phyloP scores from a whole-genome alignment of 305 asterid genomes.

The Lippia alba region DNA sequence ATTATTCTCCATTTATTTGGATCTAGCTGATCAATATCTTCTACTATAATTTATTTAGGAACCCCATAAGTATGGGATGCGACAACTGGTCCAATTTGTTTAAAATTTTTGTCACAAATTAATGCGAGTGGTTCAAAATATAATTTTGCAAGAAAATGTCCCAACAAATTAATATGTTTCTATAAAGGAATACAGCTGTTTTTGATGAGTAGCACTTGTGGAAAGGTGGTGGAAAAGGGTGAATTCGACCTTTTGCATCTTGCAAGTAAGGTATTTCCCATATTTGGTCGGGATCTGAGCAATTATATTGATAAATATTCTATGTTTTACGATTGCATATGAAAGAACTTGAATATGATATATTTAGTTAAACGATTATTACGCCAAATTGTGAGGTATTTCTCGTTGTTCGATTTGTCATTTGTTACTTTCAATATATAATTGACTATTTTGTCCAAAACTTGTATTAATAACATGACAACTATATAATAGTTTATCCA shows the following conservation, averaged over 20 bases:
- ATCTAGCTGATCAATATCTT: neutral
- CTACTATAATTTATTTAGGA: neutral
- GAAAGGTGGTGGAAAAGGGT: slow-evolving; percentile 20
- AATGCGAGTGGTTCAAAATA: neutral
- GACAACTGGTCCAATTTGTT: neutral
- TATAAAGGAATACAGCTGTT: slow-evolving; percentile 34
- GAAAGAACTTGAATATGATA: too few relatives aligned
- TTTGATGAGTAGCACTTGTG: slow-evolving; percentile 3
- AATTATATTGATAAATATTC: too few relatives aligned
- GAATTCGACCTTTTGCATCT: slow-evolving; percentile 22
- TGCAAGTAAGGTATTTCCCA: slow-evolving; percentile 39
- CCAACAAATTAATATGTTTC: slow-evolving; percentile 17
- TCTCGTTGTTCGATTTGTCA: too few relatives aligned
- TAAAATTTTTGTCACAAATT: too few relatives aligned
- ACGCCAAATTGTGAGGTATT: too few relatives aligned
- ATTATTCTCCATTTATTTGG: neutral
- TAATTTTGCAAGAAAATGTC: slow-evolving; percentile 9
- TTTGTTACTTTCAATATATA: too few relatives aligned
- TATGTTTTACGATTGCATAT: too few relatives aligned
- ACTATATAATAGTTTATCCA: too few relatives aligned
- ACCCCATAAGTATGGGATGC: neutral
- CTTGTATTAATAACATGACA: too few relatives aligned
- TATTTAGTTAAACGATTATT: too few relatives aligned
- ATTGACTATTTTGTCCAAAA: too few relatives aligned
- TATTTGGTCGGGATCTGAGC: neutral